Percentiles rank a stretch among this genome's conserved stretches.
These are phyloP conservation scores for Chara braunii DNA, from an alignment of 139 green algal species.

Conservation along the genomic window DNA sequence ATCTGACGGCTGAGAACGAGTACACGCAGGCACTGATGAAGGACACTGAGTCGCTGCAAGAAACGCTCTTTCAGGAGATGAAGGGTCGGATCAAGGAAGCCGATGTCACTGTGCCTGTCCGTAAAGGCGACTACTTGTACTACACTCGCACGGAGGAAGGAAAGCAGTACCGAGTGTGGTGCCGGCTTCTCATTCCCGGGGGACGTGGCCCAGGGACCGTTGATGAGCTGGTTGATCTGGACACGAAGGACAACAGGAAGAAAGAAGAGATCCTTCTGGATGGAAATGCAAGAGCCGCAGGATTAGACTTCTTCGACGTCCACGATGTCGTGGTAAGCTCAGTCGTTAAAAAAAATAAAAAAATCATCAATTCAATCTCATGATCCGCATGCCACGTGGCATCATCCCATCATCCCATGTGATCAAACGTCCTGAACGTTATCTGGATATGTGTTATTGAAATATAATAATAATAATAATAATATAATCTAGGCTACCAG, in stretches of 20 bases:
- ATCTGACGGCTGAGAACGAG: slow-evolving; percentile 57
- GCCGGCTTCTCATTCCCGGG: slow-evolving; percentile 59
- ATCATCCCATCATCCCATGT: no score
- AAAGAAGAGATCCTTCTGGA: slow-evolving; percentile 43
- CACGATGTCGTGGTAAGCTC: no score
- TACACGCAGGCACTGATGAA: slow-evolving; percentile 66
- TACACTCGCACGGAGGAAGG: slow-evolving; percentile 69
- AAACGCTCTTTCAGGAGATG: slow-evolving; percentile 79
- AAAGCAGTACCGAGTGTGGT: slow-evolving; percentile 65
- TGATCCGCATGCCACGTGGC: no score
- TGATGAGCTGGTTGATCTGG: not conserved
- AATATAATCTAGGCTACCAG: no score
- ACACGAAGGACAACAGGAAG: not conserved
- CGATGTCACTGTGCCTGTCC: slow-evolving; percentile 53
- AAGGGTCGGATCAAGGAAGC: slow-evolving; percentile 72
- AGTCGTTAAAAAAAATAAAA: no score
- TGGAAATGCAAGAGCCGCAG: no score
- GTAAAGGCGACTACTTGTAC: slow-evolving; percentile 64
- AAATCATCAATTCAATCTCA: no score
- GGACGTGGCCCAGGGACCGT: not conserved
- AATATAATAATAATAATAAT: no score
- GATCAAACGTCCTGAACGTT: no score
- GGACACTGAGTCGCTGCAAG: slow-evolving; percentile 68
- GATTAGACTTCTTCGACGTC: no score
- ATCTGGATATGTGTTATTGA: no score